Base-by-base conservation (phyloP, 2,329 filamentous ascomycete species). In the Fusarium anguioides region DNA sequence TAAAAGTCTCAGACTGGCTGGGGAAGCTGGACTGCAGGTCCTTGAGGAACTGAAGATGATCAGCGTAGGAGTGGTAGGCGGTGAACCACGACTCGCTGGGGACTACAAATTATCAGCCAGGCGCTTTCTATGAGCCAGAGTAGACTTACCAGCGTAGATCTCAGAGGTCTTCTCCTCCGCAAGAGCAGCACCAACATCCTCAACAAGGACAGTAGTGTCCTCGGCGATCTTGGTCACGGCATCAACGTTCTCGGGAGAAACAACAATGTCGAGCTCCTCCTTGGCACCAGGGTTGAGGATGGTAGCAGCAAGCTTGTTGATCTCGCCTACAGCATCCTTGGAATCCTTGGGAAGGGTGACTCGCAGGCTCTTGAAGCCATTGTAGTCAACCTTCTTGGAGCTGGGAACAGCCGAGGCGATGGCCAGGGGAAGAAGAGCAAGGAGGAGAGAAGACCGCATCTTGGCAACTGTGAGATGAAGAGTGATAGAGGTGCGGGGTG, bases 351-450 rank as follows among this genome's bases (percentile, higher is more conserved):
- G 48, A 12, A 67, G 48, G 27, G 64, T 68, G 40, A 67, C 24
- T 14, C 64, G 64, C n/a, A 67, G 58, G 29, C 64, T 64, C 36
- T 67, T 67, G 59, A 67, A 67, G 23, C 64, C 64, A n/a, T 31
- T 67, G 41, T 67, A 67, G 64, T 67, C 64, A 7, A 68, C 27
- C 49, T 67, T 67, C 41, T 67, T 67, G 39, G 64, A 67, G 46
- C 47, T 60, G 0, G 63, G 64, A 1, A 67, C 64, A 23, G 64
- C 53, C 4, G 64, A 33, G 44, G 58, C 64, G 17, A 48, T 3
- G 24, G 64, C 59, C 49, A 64, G 29, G 27, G 64, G 58, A 17
- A 67, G 29, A 10, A 67, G 59, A 5, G 64, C 46, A 20, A 66
- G 35, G 8, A 67, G 24, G 44, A 50, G 27, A 36, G 40, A 44